A percentile compares a stretch with the other conserved stretches of the same genome.
phyloP scores from a whole-genome alignment of 192 early-diverging fungal species.

The Chytriomyces confervae region DNA sequence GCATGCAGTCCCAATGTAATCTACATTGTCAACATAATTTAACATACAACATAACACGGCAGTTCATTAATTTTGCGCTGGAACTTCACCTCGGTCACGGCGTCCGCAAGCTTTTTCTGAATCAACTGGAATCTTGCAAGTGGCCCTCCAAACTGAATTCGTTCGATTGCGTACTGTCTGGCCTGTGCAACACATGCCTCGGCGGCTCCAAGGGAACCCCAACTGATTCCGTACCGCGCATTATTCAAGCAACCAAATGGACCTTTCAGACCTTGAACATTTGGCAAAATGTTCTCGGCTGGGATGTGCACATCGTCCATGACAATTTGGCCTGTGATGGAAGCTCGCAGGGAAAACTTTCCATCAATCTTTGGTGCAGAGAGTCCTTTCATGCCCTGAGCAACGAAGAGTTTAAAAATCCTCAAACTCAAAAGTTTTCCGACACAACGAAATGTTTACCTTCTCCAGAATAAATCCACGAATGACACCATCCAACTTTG shows the following conservation, averaged over 20 bases:
- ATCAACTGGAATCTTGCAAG: conserved; percentile 92
- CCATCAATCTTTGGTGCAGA: conserved; percentile 89
- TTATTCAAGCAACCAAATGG: conserved; percentile 99
- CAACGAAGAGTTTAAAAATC: conserved; percentile 1
- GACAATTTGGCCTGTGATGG: conserved; percentile 96
- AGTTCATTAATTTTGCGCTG: conserved; percentile 23
- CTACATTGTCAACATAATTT: conserved; percentile 9
- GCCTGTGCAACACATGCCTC: conserved; percentile 90
- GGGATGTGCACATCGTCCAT: conserved; percentile 98
- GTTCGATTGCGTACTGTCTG: conserved; percentile 84
- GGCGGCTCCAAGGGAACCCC: conserved; percentile 95
- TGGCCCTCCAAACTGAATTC: conserved; percentile 90
- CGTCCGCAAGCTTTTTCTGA: conserved; percentile 96
- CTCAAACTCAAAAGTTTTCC: neutral
- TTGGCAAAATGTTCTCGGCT: conserved; percentile 87
- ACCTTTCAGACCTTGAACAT: conserved; percentile 86
- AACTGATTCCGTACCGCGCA: conserved; percentile 94
- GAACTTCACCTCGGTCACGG: conserved; percentile 71
- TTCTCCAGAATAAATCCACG: conserved; percentile 95
- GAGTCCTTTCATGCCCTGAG: conserved; percentile 86
- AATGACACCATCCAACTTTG: conserved; percentile 84
- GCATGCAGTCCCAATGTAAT: conserved; percentile 89
- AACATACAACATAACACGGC: neutral
- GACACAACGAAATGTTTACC: conserved; percentile 43
- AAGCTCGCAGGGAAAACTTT: conserved; percentile 94